Base-by-base conservation (phyloP, 2,329 filamentous ascomycete species). In the Pseudocercospora cruenta region DNA sequence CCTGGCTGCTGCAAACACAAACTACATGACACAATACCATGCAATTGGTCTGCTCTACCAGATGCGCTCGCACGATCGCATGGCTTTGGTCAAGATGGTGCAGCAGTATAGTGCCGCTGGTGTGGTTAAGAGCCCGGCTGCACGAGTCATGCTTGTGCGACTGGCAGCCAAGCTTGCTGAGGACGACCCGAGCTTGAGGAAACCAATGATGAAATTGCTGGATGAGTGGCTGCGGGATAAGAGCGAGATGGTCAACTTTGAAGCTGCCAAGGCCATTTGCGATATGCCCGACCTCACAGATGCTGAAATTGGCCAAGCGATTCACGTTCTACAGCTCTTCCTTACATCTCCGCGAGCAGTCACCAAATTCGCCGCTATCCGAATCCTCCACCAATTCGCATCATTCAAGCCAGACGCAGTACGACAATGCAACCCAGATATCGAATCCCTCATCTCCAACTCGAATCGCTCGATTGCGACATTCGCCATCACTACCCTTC, bases 21-120 rank as follows among this genome's bases (percentile, higher is more conserved):
- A 95, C 72, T 96, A 92, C 77, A 98, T 98, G 93, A 91, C 93
- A 65, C 95, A 99, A 80, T 99, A 99, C 80, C 95, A 99, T 80
- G 95, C 95, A 70, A 97, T 99, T 82, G 95, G 95, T 70, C 87
- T 99, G 62, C 82, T 99, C 53, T 99, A 98, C 80, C 94, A 98
- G 82, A 98, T 98, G 93, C 91, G 95, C 76, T 91, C 91, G 75
- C 94, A 97, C 79, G 95, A 99, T 80, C 89, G 95, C 75, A 99
- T 99, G 95, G 94, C 95, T 22, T 83, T 99, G 74, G 94, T 98
- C 67, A 99, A 99, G 87, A 98, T 99, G 95, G 94, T 99, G n/a
- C 95, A 99, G 83, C 95, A 99, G 80, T 98, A 97, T 78, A 93
- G 93, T 60, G 90, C 90, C 61, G 88, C 93, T 16, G 95, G 95